These are phyloP conservation scores for Suillus brevipes DNA, from an alignment of 768 basidiomycete species.

Conservation along the genomic window DNA sequence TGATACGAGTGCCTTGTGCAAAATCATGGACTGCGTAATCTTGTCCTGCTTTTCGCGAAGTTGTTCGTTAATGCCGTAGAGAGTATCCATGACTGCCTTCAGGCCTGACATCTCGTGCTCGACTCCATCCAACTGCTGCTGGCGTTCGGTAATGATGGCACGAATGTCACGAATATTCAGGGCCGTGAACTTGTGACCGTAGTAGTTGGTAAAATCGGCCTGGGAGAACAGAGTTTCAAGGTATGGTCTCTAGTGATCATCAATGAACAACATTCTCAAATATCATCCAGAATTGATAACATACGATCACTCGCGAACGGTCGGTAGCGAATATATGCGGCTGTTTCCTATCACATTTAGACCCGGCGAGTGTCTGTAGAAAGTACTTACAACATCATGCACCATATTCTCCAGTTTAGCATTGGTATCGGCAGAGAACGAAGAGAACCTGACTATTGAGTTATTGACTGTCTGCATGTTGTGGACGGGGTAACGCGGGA, in stretches of 20 bases:
- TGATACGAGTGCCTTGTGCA: not conserved
- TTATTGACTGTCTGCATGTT: not conserved
- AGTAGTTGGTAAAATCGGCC: too few species aligned
- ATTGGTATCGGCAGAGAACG: not conserved
- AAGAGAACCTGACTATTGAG: not conserved
- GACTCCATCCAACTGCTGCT: not conserved
- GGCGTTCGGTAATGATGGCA: not conserved
- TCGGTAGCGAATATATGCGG: not conserved
- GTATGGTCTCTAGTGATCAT: not conserved
- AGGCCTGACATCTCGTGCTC: not conserved
- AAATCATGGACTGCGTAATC: not conserved
- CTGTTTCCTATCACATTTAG: not conserved
- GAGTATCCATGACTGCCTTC: not conserved
- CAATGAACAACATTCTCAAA: not conserved
- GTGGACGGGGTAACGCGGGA: not conserved
- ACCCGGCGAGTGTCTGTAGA: not conserved
- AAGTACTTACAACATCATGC: not conserved
- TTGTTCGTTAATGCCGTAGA: not conserved
- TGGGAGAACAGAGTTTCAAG: not conserved
- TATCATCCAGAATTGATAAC: not conserved
- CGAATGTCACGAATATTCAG: not conserved
- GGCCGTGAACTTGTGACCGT: not conserved
- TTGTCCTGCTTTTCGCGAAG: not conserved
- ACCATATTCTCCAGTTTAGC: not conserved
- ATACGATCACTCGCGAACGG: not conserved